Percentiles rank a stretch among this genome's conserved stretches.
These are phyloP conservation scores for Lasiodiplodia hormozganensis DNA, from an alignment of 2,329 filamentous ascomycete species.

Conservation along the genomic window DNA sequence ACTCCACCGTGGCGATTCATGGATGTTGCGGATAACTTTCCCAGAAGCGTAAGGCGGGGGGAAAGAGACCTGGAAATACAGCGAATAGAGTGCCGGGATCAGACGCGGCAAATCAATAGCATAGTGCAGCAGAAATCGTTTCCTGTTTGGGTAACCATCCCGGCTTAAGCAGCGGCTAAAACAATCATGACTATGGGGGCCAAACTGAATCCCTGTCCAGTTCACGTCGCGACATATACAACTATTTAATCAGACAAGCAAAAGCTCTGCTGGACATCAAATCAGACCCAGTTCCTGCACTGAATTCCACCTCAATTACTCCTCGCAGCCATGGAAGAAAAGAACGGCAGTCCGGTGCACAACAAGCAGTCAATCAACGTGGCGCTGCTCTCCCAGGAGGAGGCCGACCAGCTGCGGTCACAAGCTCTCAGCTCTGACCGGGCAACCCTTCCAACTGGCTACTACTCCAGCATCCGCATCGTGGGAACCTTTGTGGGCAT, in stretches of 20 bases:
- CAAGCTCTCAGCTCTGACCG: slow-evolving; percentile 31
- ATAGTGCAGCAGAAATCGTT: background rate
- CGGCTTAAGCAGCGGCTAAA: background rate
- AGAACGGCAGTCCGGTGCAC: background rate
- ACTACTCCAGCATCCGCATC: slow-evolving; percentile 31
- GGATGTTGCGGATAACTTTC: background rate
- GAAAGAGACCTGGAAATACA: background rate
- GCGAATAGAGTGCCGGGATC: background rate
- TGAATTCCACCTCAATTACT: background rate
- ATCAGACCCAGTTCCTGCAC: too few species aligned
- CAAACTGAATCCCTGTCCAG: background rate
- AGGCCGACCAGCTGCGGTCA: slow-evolving; percentile 32
- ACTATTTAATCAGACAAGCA: background rate
- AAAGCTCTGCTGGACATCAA: too few species aligned
- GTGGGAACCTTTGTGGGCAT: slow-evolving; percentile 33
- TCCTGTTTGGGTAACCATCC: background rate
- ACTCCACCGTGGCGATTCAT: background rate
- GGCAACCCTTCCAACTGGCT: slow-evolving; percentile 28
- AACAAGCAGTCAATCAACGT: background rate
- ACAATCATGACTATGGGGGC: background rate
- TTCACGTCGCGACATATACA: background rate
- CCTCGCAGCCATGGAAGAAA: slow-evolving; percentile 3
- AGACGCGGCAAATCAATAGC: background rate
- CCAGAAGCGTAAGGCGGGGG: background rate
- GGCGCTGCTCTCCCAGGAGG: slow-evolving; percentile 27